phyloP scores from a whole-genome alignment of 148 eudicot species.

The Fallopia convolvulus region DNA sequence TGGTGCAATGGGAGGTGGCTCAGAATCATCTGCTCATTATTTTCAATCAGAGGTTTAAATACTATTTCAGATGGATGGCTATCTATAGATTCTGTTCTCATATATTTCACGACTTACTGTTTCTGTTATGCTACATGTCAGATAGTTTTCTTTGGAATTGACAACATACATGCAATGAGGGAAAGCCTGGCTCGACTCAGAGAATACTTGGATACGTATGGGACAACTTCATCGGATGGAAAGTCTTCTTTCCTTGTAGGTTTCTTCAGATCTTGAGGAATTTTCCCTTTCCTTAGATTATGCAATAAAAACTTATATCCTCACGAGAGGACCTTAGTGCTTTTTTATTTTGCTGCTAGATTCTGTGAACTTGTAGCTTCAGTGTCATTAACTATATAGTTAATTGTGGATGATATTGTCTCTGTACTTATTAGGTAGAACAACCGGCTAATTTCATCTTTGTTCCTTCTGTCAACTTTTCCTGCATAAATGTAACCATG shows the following conservation, averaged over 20 bases:
- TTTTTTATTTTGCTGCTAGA: background rate
- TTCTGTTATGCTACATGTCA: constrained; percentile 26
- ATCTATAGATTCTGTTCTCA: background rate
- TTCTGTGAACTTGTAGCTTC: background rate
- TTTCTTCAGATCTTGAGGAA: constrained; percentile 4
- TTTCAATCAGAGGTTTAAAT: constrained; percentile 85
- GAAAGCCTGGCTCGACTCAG: constrained; percentile 94
- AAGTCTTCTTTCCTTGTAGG: constrained; percentile 88
- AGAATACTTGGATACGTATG: constrained; percentile 95
- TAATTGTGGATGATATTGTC: background rate
- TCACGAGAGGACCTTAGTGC: background rate
- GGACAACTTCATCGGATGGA: constrained; percentile 95
- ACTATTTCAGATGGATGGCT: constrained; percentile 7
- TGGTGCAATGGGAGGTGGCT: constrained; percentile 99
- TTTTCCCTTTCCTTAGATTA: background rate
- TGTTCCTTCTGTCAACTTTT: background rate
- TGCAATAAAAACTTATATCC: background rate
- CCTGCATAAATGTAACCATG: background rate
- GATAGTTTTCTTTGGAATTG: constrained; percentile 97
- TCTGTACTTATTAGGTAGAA: background rate
- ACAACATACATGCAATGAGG: constrained; percentile 98
- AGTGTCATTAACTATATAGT: background rate
- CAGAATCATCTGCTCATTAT: constrained; percentile 95
- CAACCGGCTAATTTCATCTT: background rate
- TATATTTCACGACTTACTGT: constrained; percentile 1